Evolutionary conservation across 352 stramenopile species (phyloP), one percentile per base, ranked within the genome.

Genomic region (Phytopythium vexans): DNA sequence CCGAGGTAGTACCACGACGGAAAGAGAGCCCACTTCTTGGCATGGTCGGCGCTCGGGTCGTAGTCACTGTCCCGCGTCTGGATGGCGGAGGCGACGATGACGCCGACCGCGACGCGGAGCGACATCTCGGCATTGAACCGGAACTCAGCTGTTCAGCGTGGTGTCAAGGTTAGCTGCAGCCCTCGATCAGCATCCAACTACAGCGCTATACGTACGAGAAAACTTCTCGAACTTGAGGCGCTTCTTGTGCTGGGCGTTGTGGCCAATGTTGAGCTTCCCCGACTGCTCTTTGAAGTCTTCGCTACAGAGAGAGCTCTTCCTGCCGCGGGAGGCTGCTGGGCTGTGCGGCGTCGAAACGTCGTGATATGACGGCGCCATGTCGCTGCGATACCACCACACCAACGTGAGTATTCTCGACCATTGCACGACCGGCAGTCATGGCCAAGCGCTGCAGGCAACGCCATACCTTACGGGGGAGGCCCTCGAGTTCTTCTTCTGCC

Each of bases 1-100:
- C 81, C 81, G 38, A 73, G 52, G 41, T 77, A 81, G 58, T 81
- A 86, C 74, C 76, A 90, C 8, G 77, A 52, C 0, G 82, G 82
- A 35, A 92, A 92, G 27, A 92, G 61, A 11, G 73, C 63, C 82
- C 82, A 92, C 47, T 86, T 82, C 56, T 90, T 89, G 43, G 64
- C 63, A 41, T 85, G 52, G 12, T 70, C 54, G 36, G 59, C 58
- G 33, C 57, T 60, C 4, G 74, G 54, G 16, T 83, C 58, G 54
- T 86, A 83, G 35, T 73, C 45, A 11, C 60, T 56, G 49, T 87
- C 64, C 8, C 74, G 67, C 15, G 74, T 89, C 57, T 90, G 80
- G 16, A 92, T 82, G 34, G 74, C 58, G 12, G 82, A 89, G 14
- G 82, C 79, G 16, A 92, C 61, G 36, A 91, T 58, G 7, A 92